Base-by-base conservation (phyloP, 371 early-diverging fungal genomes). In the Mucor sp. region DNA sequence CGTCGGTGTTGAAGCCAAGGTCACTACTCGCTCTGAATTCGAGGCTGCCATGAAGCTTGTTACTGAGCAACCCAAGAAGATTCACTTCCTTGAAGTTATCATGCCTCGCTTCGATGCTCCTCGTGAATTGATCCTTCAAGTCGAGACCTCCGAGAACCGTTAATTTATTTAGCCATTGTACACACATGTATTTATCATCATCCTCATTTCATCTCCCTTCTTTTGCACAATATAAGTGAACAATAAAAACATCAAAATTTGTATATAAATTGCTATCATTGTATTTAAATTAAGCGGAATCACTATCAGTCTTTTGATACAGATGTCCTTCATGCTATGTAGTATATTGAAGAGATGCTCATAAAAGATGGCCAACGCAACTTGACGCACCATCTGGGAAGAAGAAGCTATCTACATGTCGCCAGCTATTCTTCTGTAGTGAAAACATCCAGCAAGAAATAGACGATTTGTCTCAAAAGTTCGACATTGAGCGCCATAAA, bases 71-170 rank as follows among this genome's bases (percentile, higher is more conserved):
- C 57, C 60, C 25, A 58, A 76, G 57, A 68, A 68, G 37, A 79
- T 79, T 12, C 76, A 75, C 35, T 76, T 79, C 60, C 21, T 79
- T 4, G 79, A 79, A 72, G 67, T 79, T n/a, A 56, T 76, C n/a
- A 72, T 79, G 72, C 74, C 75, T 62, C 66, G 63, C 44, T 69
- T 74, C 39, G 79, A 79, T 67, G 76, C 76, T 44, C 79, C 79
- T 43, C 65, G 70, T 58, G 79, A 79, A 63, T 35, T 79, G 32
- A 57, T 72, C 14, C 43, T 71, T 35, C 74, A 71, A 55, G 72
- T 72, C 4, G 70, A 67, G 21, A 74, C 72, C 2, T 74, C 74
- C 23, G 77, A 69, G 28, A 69, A 69, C 23, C 70, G 65, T 47
- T 69, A 69, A 65, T 27, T 23, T 53, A 15, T n/a, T n/a, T 53